Evolutionary conservation across 2,329 filamentous ascomycete species (phyloP), one percentile per base, ranked within the genome.

Genomic region (Trichoderma koningiopsis): DNA sequence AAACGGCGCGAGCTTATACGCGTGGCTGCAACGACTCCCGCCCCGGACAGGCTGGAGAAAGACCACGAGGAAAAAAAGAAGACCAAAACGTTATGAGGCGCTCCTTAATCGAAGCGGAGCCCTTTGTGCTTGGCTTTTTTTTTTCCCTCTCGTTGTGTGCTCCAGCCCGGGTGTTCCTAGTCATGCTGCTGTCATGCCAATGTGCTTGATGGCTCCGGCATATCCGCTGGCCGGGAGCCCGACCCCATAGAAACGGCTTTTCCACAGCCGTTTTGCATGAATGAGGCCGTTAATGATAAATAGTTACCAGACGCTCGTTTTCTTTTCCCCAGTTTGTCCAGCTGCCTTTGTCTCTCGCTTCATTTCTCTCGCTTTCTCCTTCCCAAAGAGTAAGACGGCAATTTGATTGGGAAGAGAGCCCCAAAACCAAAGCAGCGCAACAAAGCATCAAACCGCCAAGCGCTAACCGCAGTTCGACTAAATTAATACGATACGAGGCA

Each of bases 121-220:
- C 53, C 33, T 29, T 43, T 68, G 37, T 58, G n/a, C 64, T 68
- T 68, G 65, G 65, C 40, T 52, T 68, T 68, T 61, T 68, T 67
- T 59, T 58, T 11, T 57, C n/a, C n/a, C 27, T 64, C 29, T 31
- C 29, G 33, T 11, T 33, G 37, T 43, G 37, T 63, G 49, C 55
- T 67, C 35, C 27, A 57, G 31, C 53, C 37, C 33, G 60, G 40
- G 68, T 53, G 53, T 35, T 65, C 68, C 61, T 68, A 55, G 66
- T 62, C 58, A 68, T 68, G 66, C 49, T 68, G 66, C 66, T 69
- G 68, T 69, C 68, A 69, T 69, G 68, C 68, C 61, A 69, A 62
- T 69, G 37, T 58, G 63, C 37, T 59, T 33, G 60, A 65, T 22
- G 55, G 68, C 61, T 69, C 68, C 68, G 68, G 68, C 68, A 65